phyloP scores from a whole-genome alignment of 2,329 filamentous ascomycete species.

The Aspergillus sp. region DNA sequence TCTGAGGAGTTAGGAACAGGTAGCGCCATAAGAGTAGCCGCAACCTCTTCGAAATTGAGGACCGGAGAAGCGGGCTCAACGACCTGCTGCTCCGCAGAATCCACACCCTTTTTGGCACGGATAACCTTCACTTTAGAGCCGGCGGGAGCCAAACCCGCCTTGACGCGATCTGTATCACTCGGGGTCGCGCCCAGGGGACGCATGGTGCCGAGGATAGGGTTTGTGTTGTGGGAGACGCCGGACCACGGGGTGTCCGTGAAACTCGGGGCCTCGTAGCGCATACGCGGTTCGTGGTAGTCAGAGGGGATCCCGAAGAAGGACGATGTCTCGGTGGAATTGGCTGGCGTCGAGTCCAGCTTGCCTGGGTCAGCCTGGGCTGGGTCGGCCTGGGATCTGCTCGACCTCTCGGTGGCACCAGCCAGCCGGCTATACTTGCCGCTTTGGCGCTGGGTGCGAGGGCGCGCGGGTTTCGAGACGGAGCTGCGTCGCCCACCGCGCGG shows the following conservation, averaged over 20 bases:
- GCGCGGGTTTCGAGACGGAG: too few relatives aligned
- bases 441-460: too few relatives aligned
- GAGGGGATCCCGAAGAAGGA: too few relatives aligned
- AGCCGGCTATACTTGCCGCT: too few relatives aligned
- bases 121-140: slow-evolving; percentile 30
- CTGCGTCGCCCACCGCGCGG: too few relatives aligned
- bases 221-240: slow-evolving; percentile 52
- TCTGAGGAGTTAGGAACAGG: slow-evolving; percentile 15
- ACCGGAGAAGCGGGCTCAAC: neutral
- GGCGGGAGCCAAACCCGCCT: slow-evolving; percentile 34
- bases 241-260: slow-evolving; percentile 59
- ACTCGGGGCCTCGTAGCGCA: slow-evolving; percentile 51
- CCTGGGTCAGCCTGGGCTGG: too few relatives aligned
- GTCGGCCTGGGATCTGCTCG: too few relatives aligned
- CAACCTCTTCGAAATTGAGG: slow-evolving; percentile 5
- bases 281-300: slow-evolving; percentile 49
- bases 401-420: too few relatives aligned
- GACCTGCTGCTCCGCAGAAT: neutral
- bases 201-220: slow-evolving; percentile 76
- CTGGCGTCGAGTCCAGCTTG: too few relatives aligned
- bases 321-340: too few relatives aligned
- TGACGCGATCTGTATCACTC: slow-evolving; percentile 49
- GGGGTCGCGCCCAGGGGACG: slow-evolving; percentile 67
- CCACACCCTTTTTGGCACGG: neutral
- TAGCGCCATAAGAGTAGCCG: slow-evolving; percentile 11